These are phyloP conservation scores for Fraxinus nigra DNA, from an alignment of 305 asterid species.

Conservation along the genomic window DNA sequence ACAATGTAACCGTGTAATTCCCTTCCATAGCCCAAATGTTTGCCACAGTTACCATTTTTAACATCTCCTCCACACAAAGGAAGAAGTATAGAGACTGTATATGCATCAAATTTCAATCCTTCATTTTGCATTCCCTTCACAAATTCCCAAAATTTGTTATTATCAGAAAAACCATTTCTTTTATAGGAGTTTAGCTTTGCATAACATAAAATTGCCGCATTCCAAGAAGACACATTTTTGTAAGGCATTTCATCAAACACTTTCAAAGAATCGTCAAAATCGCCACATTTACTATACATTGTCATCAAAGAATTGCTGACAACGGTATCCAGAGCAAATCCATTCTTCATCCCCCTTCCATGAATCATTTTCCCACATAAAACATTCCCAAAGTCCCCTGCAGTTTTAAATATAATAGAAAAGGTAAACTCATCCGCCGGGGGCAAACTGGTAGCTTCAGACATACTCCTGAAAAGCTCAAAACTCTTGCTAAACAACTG, in stretches of 20 bases:
- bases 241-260: slow-evolving; percentile 67
- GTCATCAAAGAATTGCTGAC: slow-evolving; percentile 64
- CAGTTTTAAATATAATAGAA: slow-evolving; percentile 46
- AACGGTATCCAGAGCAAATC: slow-evolving; percentile 47
- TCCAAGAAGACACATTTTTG: slow-evolving; percentile 57
- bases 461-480: slow-evolving; percentile 53
- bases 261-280: slow-evolving; percentile 36
- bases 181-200: slow-evolving; percentile 22
- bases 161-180: slow-evolving; percentile 6
- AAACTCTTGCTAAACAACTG: slow-evolving; percentile 34
- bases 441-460: slow-evolving; percentile 20
- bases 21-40: slow-evolving; percentile 36
- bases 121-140: slow-evolving; percentile 50
- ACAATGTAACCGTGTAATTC: slow-evolving; percentile 57
- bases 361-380: slow-evolving; percentile 45
- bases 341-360: slow-evolving; percentile 41
- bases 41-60: not conserved
- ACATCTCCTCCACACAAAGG: slow-evolving; percentile 37
- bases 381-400: slow-evolving; percentile 43
- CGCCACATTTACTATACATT: slow-evolving; percentile 49
- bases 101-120: slow-evolving; percentile 49
- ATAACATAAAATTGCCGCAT: slow-evolving; percentile 49
- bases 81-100: slow-evolving; percentile 52
- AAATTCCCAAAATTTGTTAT: slow-evolving; percentile 37
- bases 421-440: slow-evolving; percentile 58